Evolutionary conservation across 1,284 basidiomycete species (phyloP).

Genomic region (Apiotrichum domesticum): DNA sequence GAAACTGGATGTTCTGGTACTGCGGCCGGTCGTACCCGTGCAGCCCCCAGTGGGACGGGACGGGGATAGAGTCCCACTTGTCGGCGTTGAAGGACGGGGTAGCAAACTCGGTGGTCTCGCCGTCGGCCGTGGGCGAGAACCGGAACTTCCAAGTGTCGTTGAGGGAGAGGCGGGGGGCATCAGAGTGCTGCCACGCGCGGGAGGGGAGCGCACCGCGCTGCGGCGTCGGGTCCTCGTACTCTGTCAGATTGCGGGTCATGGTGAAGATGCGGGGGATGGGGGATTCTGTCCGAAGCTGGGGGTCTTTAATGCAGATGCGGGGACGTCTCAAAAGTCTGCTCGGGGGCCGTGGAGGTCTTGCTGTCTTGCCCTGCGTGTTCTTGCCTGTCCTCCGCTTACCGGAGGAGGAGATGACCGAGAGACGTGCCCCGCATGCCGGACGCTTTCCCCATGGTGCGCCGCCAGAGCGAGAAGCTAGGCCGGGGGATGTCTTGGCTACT

Average conservation of each 20-base stretch:
- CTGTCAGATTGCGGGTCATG: constrained; percentile 17
- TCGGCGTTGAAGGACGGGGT: not conserved
- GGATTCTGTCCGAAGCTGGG: too few relatives aligned
- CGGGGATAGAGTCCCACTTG: constrained; percentile 9
- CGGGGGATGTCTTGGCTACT: too few relatives aligned
- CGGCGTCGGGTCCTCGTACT: constrained; percentile 15
- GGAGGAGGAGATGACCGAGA: too few relatives aligned
- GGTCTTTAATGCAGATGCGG: too few relatives aligned
- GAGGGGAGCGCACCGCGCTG: constrained; percentile 11
- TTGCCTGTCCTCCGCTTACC: too few relatives aligned
- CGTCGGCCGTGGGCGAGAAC: constrained; percentile 4
- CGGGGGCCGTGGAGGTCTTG: too few relatives aligned
- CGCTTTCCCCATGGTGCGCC: too few relatives aligned
- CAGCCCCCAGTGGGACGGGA: constrained; percentile 17
- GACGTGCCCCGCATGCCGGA: too few relatives aligned
- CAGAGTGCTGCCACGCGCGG: constrained; percentile 13
- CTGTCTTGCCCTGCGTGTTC: too few relatives aligned
- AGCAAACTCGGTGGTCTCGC: constrained; percentile 5
- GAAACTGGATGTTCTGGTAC: constrained; percentile 18
- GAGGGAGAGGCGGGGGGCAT: constrained; percentile 9
- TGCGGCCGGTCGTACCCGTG: constrained; percentile 11
- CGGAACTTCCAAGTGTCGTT: constrained; percentile 21
- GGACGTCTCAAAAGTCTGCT: too few relatives aligned
- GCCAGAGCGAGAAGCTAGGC: too few relatives aligned
- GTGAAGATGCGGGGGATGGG: not conserved